Evolutionary conservation across 495 filamentous ascomycete genomes (phyloP), one percentile per base, ranked within the genome.

Genomic region (Aspergillus steynii): DNA sequence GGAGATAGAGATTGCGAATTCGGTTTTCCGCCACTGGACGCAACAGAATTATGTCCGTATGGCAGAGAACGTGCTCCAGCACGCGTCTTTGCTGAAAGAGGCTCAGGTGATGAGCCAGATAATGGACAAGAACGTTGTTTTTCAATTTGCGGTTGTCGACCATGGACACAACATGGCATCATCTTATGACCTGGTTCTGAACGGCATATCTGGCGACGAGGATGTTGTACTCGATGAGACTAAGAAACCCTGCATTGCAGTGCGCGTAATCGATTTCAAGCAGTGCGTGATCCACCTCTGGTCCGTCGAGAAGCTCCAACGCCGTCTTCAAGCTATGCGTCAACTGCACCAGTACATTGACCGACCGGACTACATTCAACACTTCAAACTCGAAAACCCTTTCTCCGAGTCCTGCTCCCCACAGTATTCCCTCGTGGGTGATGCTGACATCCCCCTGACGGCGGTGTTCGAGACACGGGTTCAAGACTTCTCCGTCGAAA

Each of bases 71-170:
- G 86, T 98, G 31, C 73, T 99, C 28, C 91, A 96, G 65, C 86
- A 96, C 74, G 94, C 94, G 7, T 86, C 90, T 12, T 85, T 85
- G 42, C 75, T 98, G 47, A 99, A 99, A 73, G 95, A 99, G 71
- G 96, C 94, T 4, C 95, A 99, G 71, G 86, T 99, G 53, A 94
- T 99, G 90, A 97, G 96, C 76, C 92, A 96, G 60, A 92, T 93
- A 62, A 90, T 99, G 83, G 92, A 95, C 65, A 95, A 97, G 75
- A 86, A 86, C 63, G 89, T 97, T 15, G 90, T 94, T 37, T 99
- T 99, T 75, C 95, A 99, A 74, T 98, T 97, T 70, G 89, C 92
- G 20, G 85, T 98, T 58, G 85, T 98, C 29, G 93, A 96, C 61
- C 80, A 89, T 65, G 95, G 95, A 2, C 93, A 98, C 66, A 85